Evolutionary conservation across 305 asterid species (phyloP).

Genomic region (Nicotiana rustica): DNA sequence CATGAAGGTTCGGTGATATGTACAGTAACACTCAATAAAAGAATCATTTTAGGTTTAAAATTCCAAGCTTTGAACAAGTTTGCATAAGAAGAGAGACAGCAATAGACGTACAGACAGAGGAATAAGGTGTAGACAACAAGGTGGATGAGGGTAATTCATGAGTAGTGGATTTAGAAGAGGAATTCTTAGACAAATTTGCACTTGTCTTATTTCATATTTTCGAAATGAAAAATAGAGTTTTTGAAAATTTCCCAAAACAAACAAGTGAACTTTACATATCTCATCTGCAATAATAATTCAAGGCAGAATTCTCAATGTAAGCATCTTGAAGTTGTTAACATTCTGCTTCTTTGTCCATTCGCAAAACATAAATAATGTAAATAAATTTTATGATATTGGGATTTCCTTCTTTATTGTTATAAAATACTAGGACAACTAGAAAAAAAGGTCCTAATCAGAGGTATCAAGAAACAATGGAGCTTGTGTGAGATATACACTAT

Average conservation of each 20-base stretch:
- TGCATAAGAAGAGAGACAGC: not conserved
- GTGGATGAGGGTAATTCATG: not conserved
- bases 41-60: not conserved
- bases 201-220: not conserved
- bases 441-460: not conserved
- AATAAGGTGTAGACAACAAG: not conserved
- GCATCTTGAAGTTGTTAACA: slow-evolving; percentile 11
- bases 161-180: not conserved
- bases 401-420: not conserved
- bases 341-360: slow-evolving; percentile 12
- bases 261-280: not conserved
- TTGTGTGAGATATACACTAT: not conserved
- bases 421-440: not conserved
- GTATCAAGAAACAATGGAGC: slow-evolving; percentile 2
- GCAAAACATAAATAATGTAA: slow-evolving; percentile 9
- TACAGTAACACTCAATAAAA: not conserved
- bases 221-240: not conserved
- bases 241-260: not conserved
- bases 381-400: slow-evolving; percentile 37
- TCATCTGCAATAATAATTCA: not conserved
- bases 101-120: not conserved
- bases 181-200: too few species aligned
- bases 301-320: not conserved
- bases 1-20: not conserved
- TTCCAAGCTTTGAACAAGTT: not conserved